Evolutionary conservation across 2,329 filamentous ascomycete genomes (phyloP).

Genomic region (Claviceps spartinae): DNA sequence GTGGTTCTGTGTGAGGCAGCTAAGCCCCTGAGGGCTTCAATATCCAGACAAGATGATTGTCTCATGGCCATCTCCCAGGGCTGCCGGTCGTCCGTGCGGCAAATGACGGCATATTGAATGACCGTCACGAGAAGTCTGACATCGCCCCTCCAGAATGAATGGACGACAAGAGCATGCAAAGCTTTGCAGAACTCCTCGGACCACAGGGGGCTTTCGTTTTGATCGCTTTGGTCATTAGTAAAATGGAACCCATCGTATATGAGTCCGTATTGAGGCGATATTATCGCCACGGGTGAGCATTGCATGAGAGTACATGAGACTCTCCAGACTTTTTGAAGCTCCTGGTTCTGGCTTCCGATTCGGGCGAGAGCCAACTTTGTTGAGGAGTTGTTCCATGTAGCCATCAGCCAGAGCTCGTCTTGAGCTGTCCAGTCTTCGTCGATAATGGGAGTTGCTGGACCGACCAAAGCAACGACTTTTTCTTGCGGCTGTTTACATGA

Average conservation of each 20-base stretch:
- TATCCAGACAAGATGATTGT: background rate
- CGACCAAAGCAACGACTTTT: background rate
- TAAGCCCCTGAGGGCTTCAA: background rate
- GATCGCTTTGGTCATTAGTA: too few relatives aligned
- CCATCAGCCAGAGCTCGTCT: background rate
- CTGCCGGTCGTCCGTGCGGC: background rate
- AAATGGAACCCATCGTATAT: background rate
- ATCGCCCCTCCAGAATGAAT: conserved; percentile 1
- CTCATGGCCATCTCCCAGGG: conserved; percentile 1
- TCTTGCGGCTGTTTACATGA: background rate
- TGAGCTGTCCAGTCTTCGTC: background rate
- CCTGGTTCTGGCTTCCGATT: background rate
- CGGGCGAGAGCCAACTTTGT: background rate
- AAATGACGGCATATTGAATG: conserved; percentile 2
- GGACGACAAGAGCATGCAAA: background rate
- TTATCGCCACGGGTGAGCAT: background rate
- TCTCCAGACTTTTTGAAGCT: conserved; percentile 1
- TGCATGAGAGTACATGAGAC: background rate
- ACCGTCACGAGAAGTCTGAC: background rate
- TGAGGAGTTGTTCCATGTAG: background rate
- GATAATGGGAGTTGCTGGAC: background rate
- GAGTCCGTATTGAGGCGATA: background rate
- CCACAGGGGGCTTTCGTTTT: background rate
- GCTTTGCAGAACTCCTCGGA: conserved; percentile 1
- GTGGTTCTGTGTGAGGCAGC: background rate